phyloP scores from a whole-genome alignment of 371 early-diverging fungal genomes.

The Aphelidium insulamus region DNA sequence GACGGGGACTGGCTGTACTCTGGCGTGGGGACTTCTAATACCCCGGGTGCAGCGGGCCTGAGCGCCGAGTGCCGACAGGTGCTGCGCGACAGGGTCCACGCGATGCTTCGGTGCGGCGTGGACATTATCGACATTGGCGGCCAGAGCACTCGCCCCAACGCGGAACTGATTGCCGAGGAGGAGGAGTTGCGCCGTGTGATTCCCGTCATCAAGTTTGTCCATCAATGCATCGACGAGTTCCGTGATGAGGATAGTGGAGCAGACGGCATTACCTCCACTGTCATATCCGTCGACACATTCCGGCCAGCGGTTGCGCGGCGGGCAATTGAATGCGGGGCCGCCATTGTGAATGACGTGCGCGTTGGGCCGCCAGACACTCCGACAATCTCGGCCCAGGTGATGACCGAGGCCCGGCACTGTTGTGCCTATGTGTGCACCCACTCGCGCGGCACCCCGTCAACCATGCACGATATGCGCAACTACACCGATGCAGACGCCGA shows the following conservation, averaged over 20 bases:
- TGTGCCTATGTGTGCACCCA: constrained; percentile 86
- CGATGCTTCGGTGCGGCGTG: constrained; percentile 54
- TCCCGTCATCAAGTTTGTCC: constrained; percentile 59
- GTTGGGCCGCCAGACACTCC: constrained; percentile 67
- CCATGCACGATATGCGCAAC: constrained; percentile 54
- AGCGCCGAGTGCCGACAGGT: too few relatives aligned
- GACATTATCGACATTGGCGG: constrained; percentile 93
- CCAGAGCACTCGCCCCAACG: constrained; percentile 74
- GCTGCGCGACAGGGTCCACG: too few relatives aligned
- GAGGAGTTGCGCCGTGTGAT: constrained; percentile 60
- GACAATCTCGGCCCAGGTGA: constrained; percentile 49
- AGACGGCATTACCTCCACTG: constrained; percentile 18
- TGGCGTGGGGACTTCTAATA: too few relatives aligned
- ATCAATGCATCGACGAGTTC: constrained; percentile 12
- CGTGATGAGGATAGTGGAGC: too few relatives aligned
- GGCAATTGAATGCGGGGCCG: constrained; percentile 65
- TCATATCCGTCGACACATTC: constrained; percentile 85
- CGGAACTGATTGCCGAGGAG: constrained; percentile 45
- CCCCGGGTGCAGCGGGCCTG: constrained; percentile 37
- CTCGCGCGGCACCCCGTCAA: constrained; percentile 78
- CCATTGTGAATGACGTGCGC: constrained; percentile 81
- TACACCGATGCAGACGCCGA: constrained; percentile 26
- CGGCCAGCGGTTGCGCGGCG: constrained; percentile 55
- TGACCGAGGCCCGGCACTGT: constrained; percentile 50
- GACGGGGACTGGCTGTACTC: constrained; percentile 71